A percentile compares a stretch with the other conserved stretches of the same genome.
Conservation (phyloP, 2,329 filamentous ascomycete genomes). For the Pseudogymnoascus destructans region DNA sequence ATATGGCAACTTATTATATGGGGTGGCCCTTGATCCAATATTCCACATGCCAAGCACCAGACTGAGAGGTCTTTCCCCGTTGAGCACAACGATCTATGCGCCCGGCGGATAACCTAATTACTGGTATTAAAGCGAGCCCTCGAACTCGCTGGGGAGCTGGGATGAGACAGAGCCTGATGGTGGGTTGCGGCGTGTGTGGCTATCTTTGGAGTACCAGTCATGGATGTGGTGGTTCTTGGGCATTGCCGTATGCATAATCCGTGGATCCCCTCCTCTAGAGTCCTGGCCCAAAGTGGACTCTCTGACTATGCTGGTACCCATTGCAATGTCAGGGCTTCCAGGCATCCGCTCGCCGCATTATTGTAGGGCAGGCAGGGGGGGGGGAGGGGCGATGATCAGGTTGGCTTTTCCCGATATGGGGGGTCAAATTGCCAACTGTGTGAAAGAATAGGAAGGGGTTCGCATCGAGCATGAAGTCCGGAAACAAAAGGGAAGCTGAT, state of each 20-base stretch:
- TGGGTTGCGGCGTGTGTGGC: constrained; percentile 2
- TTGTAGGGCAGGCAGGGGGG: constrained; percentile 4
- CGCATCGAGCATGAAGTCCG: neutral
- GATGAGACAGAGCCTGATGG: neutral
- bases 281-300: constrained; percentile 6
- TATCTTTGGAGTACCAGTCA: constrained; percentile 2
- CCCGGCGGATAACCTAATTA: constrained; percentile 7
- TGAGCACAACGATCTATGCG: constrained; percentile 5
- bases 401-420: constrained; percentile 8
- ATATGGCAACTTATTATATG: constrained; percentile 11
- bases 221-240: constrained; percentile 3
- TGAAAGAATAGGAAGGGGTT: constrained; percentile 4
- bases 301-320: neutral
- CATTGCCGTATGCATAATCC: constrained; percentile 7
- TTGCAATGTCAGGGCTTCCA: neutral
- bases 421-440: neutral
- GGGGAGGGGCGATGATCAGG: constrained; percentile 5
- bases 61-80: constrained; percentile 1
- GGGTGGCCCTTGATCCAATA: neutral
- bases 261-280: neutral
- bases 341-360: constrained; percentile 2
- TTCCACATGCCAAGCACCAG: constrained; percentile 1
- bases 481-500: constrained; percentile 7
- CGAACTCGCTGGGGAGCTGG: neutral
- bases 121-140: constrained; percentile 5